Conservation (phyloP, 1,139 yeast genomes). For the Pichia sp. region DNA sequence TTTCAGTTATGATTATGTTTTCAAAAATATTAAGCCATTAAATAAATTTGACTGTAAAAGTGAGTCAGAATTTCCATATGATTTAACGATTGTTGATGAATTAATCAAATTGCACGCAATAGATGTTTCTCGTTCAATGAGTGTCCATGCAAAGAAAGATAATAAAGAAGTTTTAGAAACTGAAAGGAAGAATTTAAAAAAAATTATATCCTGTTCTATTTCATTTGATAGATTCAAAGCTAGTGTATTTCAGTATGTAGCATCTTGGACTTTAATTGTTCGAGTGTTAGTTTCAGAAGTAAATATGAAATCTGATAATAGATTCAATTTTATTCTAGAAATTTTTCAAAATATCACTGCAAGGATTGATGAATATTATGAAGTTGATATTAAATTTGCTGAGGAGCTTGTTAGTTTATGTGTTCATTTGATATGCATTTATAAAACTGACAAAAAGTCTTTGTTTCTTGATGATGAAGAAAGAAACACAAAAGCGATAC, state of each 20-base stretch:
- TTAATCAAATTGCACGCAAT: conserved; percentile 21
- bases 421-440: conserved; percentile 62
- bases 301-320: conserved; percentile 34
- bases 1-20: conserved; percentile 33
- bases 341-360: conserved; percentile 72
- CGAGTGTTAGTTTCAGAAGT: conserved; percentile 66
- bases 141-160: conserved; percentile 11
- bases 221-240: conserved; percentile 41
- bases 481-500: conserved; percentile 21
- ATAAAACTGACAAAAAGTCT: conserved; percentile 39
- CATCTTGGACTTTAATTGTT: conserved; percentile 78
- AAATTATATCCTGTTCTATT: conserved; percentile 39
- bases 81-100: conserved; percentile 24
- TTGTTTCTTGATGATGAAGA: conserved; percentile 26
- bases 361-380: conserved; percentile 66
- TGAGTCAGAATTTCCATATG: conserved; percentile 19
- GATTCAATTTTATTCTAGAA: conserved; percentile 63
- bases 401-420: conserved; percentile 73
- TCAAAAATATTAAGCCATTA: conserved; percentile 19
- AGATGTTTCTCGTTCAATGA: conserved; percentile 18
- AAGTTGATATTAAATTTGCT: conserved; percentile 58
- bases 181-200: conserved; percentile 23
- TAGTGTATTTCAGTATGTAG: conserved; percentile 56
- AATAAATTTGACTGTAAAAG: conserved; percentile 2
- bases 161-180: conserved; percentile 13